Base-by-base conservation (phyloP, 768 basidiomycete species). In the Thelephora ganbajun region DNA sequence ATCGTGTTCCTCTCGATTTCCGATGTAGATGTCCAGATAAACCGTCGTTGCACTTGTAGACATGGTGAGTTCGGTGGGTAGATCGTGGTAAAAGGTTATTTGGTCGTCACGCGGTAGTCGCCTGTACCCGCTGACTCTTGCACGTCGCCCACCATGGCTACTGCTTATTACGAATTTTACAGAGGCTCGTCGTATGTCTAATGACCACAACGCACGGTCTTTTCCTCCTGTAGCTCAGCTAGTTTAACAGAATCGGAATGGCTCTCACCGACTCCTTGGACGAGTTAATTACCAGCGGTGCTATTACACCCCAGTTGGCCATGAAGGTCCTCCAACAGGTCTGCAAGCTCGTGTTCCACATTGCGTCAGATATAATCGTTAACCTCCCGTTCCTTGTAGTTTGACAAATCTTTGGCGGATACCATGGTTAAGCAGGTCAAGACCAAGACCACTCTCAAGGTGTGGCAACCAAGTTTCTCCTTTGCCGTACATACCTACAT, bases 281-380 rank as follows among this genome's bases (percentile, higher is more conserved):
- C 68, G 94, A 98, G 67, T 77, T 99, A 54, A 97, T 99, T 57
- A 94, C 92, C 42, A 86, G 84, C 59, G 94, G 94, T 2, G 80
- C 88, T 44, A 99, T 99, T 58, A 94, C 92, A 16, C 94, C 94
- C 11, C 94, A 98, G 67, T 65, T 98, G 55, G 96, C 94, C n/a
- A 90, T 97, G 83, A 89, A 94, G 65, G 90, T 96, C n/a, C 66
- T 98, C 50, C 83, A 86, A 60, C 94, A 97, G 87, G 94, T 96
- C 56, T 35, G 7, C 26, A 12, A 20, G 14, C 14, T 26, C 16
- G 26, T 16, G 22, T 39, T 44, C 30, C 35, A 33, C 19, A 41
- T 35, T 44, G 48, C 41, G 33, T 35, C 36, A 48, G 45, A 30
- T 9, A 30, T 9, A 30, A 30, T 9, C 14, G 20, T 45, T 33